These are phyloP conservation scores for Calonectria pseudoreteaudii DNA, from an alignment of 2,329 filamentous ascomycete species.

Conservation along the genomic window DNA sequence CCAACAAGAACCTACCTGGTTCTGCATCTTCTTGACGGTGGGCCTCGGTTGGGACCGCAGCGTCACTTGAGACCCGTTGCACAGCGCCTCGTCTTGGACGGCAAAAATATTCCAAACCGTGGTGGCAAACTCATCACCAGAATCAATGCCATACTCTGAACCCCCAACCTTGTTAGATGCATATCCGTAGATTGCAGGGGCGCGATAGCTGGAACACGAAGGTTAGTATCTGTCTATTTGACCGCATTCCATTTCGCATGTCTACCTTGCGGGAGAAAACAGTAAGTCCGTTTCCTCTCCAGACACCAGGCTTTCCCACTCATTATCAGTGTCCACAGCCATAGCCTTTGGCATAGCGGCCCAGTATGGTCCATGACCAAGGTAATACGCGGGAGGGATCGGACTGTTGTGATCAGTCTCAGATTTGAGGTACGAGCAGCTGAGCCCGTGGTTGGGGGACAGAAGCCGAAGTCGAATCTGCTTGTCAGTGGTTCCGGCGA, in stretches of 20 bases:
- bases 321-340: neutral
- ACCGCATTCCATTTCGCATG: too few relatives aligned
- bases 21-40: neutral
- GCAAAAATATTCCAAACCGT: conserved; percentile 21
- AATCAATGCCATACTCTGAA: neutral
- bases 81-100: conserved; percentile 14
- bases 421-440: neutral
- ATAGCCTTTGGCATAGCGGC: neutral
- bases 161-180: conserved; percentile 1
- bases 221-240: neutral
- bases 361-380: neutral
- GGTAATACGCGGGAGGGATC: neutral
- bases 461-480: neutral
- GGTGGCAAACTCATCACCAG: neutral
- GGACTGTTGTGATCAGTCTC: neutral
- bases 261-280: neutral
- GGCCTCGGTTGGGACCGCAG: neutral
- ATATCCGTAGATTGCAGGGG: conserved; percentile 18
- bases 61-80: neutral
- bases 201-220: neutral
- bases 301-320: neutral
- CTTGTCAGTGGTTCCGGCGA: neutral
- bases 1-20: neutral
- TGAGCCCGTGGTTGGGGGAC: neutral
- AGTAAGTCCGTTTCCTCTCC: neutral